Conservation (phyloP, 495 filamentous ascomycete genomes). For the Neurospora sp. region DNA sequence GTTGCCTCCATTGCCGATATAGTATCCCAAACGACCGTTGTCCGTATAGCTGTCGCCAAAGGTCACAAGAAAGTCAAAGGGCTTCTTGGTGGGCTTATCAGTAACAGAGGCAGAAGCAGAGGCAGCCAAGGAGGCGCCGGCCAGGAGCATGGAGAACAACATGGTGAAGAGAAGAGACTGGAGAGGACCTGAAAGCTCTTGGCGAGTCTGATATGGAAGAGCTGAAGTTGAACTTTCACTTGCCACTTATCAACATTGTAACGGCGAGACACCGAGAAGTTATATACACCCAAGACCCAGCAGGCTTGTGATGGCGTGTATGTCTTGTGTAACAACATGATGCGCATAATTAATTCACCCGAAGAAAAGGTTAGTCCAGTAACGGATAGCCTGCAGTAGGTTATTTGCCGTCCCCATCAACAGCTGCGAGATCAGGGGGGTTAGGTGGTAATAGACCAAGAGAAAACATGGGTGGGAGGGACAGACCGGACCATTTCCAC, state of each 20-base stretch:
- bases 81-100: not conserved
- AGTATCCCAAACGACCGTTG: conserved; percentile 53
- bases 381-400: not conserved
- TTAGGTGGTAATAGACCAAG: not conserved
- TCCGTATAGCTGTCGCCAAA: conserved; percentile 74
- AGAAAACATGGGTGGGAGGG: not conserved
- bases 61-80: conserved; percentile 24
- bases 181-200: not conserved
- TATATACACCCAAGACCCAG: not conserved
- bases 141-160: conserved; percentile 15
- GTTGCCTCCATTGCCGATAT: conserved; percentile 43
- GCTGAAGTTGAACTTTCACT: not conserved
- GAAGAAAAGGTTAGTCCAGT: not conserved
- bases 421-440: not conserved
- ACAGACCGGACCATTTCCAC: not conserved
- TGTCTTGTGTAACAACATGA: not conserved
- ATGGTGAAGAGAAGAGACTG: conserved; percentile 8
- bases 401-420: not conserved
- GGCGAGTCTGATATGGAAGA: not conserved
- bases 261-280: not conserved
- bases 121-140: conserved; percentile 12
- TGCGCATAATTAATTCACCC: not conserved
- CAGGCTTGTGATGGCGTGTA: not conserved
- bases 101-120: conserved; percentile 2
- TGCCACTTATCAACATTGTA: not conserved